Evolutionary conservation across 1,139 yeast species (phyloP).

Genomic region (Yamadazyma blattariae): DNA sequence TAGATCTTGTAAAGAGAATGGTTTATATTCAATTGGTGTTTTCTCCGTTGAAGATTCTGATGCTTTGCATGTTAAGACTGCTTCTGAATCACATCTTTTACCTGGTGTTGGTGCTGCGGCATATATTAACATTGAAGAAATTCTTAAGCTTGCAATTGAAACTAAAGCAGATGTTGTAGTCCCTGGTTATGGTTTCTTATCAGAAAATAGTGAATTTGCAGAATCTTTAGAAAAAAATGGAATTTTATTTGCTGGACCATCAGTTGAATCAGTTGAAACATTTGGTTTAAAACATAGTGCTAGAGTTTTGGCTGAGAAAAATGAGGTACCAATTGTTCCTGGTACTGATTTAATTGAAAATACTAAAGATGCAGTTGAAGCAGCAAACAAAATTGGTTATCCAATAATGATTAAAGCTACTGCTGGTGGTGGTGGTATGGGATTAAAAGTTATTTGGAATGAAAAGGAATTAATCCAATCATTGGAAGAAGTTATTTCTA

Average conservation of each 20-base stretch:
- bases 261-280: slow-evolving; percentile 29
- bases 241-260: slow-evolving; percentile 46
- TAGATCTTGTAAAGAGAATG: slow-evolving; percentile 33
- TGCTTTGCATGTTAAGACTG: slow-evolving; percentile 35
- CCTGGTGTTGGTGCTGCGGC: slow-evolving; percentile 40
- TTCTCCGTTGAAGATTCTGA: slow-evolving; percentile 42
- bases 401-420: slow-evolving; percentile 49
- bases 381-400: slow-evolving; percentile 39
- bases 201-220: slow-evolving; percentile 45
- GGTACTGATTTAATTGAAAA: slow-evolving; percentile 41
- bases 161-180: slow-evolving; percentile 88
- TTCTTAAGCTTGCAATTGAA: slow-evolving; percentile 48
- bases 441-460: slow-evolving; percentile 37
- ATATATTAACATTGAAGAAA: slow-evolving; percentile 39
- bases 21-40: slow-evolving; percentile 35
- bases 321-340: slow-evolving; percentile 46
- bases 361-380: slow-evolving; percentile 22
- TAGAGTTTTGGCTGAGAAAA: slow-evolving; percentile 24
- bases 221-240: slow-evolving; percentile 30
- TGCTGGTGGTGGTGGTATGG: slow-evolving; percentile 56
- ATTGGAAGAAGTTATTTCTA: slow-evolving; percentile 36
- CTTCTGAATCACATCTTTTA: slow-evolving; percentile 31
- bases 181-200: slow-evolving; percentile 94
- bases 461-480: slow-evolving; percentile 30
- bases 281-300: slow-evolving; percentile 37